phyloP scores from a whole-genome alignment of 108 stramenopile genomes.

The Fistulifera pelliculosa region DNA sequence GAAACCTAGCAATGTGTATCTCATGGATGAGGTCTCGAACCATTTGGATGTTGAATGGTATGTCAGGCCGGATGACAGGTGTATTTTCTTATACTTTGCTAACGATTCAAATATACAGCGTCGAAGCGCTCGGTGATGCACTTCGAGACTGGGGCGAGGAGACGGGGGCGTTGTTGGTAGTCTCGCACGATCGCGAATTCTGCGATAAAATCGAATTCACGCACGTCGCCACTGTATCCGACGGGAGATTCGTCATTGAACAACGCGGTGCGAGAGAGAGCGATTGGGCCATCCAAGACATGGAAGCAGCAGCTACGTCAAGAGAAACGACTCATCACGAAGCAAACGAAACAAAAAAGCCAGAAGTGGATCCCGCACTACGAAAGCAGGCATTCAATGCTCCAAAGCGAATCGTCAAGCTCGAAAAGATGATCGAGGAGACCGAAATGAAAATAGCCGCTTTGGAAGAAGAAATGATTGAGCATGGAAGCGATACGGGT shows the following conservation, averaged over 20 bases:
- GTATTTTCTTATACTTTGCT: not conserved
- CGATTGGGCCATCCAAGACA: conserved; percentile 55
- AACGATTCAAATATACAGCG: conserved; percentile 15
- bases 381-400: conserved; percentile 80
- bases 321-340: not conserved
- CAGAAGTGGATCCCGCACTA: conserved; percentile 12
- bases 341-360: not conserved
- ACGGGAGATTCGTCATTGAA: conserved; percentile 59
- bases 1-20: conserved; percentile 67
- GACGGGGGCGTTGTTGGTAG: conserved; percentile 78
- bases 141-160: conserved; percentile 66
- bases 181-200: conserved; percentile 87
- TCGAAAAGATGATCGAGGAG: conserved; percentile 63
- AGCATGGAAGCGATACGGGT: conserved; percentile 62
- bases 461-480: conserved; percentile 72
- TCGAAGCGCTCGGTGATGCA: conserved; percentile 73
- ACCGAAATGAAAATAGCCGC: conserved; percentile 55
- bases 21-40: conserved; percentile 64
- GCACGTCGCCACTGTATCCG: conserved; percentile 73
- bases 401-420: conserved; percentile 62
- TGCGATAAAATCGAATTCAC: conserved; percentile 82
- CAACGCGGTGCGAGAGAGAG: conserved; percentile 56
- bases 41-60: conserved; percentile 50
- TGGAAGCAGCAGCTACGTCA: conserved; percentile 5
- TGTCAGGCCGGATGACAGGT: conserved; percentile 2